Evolutionary conservation across 2,329 filamentous ascomycete genomes (phyloP).

Genomic region (Monilinia fructigena): DNA sequence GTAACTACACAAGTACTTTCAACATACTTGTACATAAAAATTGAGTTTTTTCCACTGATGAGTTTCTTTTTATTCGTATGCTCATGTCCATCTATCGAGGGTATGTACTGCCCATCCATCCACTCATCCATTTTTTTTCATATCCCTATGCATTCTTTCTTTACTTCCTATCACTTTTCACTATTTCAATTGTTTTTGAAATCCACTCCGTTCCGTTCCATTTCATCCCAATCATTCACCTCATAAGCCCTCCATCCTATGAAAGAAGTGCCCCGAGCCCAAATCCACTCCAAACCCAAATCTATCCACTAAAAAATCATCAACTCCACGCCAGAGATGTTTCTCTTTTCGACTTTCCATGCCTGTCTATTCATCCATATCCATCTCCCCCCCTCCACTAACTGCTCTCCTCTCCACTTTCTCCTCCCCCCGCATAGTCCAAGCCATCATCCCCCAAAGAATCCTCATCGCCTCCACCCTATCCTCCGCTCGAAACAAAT

Average conservation of each 20-base stretch:
- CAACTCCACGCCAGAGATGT: background rate
- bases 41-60: no score
- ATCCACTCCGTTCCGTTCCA: background rate
- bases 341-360: background rate
- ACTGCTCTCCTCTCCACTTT: constrained; percentile 6
- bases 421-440: constrained; percentile 51
- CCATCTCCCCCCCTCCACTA: constrained; percentile 28
- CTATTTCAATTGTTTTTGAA: background rate
- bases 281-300: background rate
- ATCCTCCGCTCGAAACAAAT: constrained; percentile 56
- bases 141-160: no score
- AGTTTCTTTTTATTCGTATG: no score
- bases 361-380: constrained; percentile 24
- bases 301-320: background rate
- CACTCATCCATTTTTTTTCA: background rate
- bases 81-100: background rate
- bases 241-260: background rate
- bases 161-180: no score
- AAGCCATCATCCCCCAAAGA: constrained; percentile 60
- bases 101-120: background rate
- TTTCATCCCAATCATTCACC: background rate
- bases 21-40: no score
- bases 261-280: background rate
- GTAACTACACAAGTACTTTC: no score
- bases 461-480: constrained; percentile 56